These are phyloP conservation scores for Coemansia pectinata DNA, from an alignment of 192 early-diverging fungal genomes.

Conservation along the genomic window DNA sequence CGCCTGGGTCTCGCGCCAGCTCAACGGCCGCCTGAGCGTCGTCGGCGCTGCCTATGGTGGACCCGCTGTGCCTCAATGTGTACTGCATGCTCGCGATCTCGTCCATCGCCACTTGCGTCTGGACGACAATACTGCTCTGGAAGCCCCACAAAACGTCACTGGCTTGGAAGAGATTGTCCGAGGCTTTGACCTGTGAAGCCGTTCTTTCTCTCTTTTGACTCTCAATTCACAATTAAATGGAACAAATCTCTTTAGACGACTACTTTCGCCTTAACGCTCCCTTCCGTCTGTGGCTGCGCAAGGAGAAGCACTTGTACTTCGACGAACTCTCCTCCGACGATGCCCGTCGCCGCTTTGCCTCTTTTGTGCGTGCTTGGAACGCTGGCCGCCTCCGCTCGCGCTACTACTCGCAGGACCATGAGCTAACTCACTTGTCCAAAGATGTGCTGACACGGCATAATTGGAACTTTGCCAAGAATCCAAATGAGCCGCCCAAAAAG, in stretches of 20 bases:
- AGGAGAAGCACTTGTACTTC: constrained; percentile 72
- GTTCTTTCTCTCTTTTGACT: not conserved
- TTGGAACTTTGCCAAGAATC: constrained; percentile 64
- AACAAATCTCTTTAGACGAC: constrained; percentile 58
- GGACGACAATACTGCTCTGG: constrained; percentile 26
- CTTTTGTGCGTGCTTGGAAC: constrained; percentile 91
- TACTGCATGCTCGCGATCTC: constrained; percentile 66
- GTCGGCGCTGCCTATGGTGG: constrained; percentile 82
- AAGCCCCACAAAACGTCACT: constrained; percentile 28
- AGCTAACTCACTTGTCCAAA: constrained; percentile 62
- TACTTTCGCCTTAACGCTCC: constrained; percentile 76
- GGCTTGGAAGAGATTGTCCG: constrained; percentile 44
- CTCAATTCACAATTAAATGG: not conserved
- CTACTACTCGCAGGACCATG: constrained; percentile 57
- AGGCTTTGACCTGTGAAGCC: constrained; percentile 18
- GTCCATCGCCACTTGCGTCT: constrained; percentile 57
- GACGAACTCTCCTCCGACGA: constrained; percentile 72
- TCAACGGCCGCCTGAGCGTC: constrained; percentile 64
- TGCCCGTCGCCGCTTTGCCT: constrained; percentile 71
- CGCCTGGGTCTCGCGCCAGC: constrained; percentile 51
- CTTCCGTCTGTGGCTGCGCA: constrained; percentile 80
- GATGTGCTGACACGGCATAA: constrained; percentile 69
- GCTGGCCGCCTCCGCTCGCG: constrained; percentile 62
- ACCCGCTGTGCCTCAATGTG: constrained; percentile 82
- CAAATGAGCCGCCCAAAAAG: not conserved